Evolutionary conservation across 2,329 filamentous ascomycete species (phyloP), one percentile per base, ranked within the genome.

Genomic region (Mollisiaceae sp.): DNA sequence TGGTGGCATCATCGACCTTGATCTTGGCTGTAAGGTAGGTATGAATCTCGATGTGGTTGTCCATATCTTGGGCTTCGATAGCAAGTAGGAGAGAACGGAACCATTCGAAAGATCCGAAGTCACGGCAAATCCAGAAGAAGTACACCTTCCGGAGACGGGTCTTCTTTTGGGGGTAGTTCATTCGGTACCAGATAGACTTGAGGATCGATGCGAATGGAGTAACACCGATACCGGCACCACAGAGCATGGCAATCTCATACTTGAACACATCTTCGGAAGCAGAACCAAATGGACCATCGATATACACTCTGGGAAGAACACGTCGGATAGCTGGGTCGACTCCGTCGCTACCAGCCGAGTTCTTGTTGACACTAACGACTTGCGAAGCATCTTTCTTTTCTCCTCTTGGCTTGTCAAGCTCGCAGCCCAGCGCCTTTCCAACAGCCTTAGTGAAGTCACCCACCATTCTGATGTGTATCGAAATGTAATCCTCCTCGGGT

Each of bases 101-200:
- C 92, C 92, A 96, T 82, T 95, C 92, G 73, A 95, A 94, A 0
- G 90, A 93, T 39, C 90, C 91, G 75, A 94, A 94, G 78, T 95
- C 92, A 78, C 92, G 86, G 82, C 92, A 94, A 68, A 95, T 89
- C 92, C 92, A 95, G 85, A 95, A 93, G 82, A 95, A 95, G 82
- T 95, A 96, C 27, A 96, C 91, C 78, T 95, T 96, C 74, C 89
- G 85, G 52, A 96, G 83, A 4, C 91, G 85, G 2, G 91, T 94
- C 80, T 90, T 91, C 78, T 89, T 87, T 77, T 92, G 89, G 2
- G 91, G 90, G 79, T 92, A 94, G 83, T 93, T 94, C 89, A 94
- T 93, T 59, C 92, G 88, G 82, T 95, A 96, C 92, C 92, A 96
- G 79, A 96, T 94, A 61, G 90, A 93, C 83, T 96, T 96, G 75